phyloP scores from a whole-genome alignment of 148 eudicot species.

The Nepenthes gracilis region DNA sequence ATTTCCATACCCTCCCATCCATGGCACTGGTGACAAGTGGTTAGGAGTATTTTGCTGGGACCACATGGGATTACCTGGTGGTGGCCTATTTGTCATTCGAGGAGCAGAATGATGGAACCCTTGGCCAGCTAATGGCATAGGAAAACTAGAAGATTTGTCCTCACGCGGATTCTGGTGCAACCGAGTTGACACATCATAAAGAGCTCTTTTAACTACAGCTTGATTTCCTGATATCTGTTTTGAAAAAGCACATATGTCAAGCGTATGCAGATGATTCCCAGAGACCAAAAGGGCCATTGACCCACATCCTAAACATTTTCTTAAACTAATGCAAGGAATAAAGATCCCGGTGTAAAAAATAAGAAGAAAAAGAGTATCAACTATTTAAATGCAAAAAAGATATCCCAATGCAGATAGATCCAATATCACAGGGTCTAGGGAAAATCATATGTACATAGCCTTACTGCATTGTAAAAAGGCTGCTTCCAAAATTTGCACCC shows the following conservation, averaged over 20 bases:
- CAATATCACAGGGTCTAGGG: too few species aligned
- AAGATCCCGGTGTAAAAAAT: background rate
- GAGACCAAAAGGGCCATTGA: background rate
- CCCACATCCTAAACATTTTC: background rate
- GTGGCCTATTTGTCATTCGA: constrained; percentile 27
- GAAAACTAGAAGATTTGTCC: constrained; percentile 36
- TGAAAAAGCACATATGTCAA: background rate
- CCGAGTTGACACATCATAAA: constrained; percentile 52
- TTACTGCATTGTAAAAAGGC: too few species aligned
- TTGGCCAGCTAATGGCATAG: constrained; percentile 25
- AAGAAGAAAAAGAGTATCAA: background rate
- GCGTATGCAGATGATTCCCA: background rate
- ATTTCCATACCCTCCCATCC: constrained; percentile 34
- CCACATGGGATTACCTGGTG: constrained; percentile 35
- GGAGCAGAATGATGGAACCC: constrained; percentile 38
- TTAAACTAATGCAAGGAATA: background rate
- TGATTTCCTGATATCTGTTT: constrained; percentile 65
- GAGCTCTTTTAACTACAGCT: constrained; percentile 45
- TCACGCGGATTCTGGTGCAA: constrained; percentile 78
- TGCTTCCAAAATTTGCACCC: too few species aligned
- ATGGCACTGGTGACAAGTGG: constrained; percentile 35
- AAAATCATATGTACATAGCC: too few species aligned
- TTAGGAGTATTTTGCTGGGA: constrained; percentile 18
- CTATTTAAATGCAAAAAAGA: too few species aligned
- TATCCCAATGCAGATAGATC: too few species aligned